Base-by-base conservation (phyloP, 2,329 filamentous ascomycete genomes). In the Fusarium ramigenum region DNA sequence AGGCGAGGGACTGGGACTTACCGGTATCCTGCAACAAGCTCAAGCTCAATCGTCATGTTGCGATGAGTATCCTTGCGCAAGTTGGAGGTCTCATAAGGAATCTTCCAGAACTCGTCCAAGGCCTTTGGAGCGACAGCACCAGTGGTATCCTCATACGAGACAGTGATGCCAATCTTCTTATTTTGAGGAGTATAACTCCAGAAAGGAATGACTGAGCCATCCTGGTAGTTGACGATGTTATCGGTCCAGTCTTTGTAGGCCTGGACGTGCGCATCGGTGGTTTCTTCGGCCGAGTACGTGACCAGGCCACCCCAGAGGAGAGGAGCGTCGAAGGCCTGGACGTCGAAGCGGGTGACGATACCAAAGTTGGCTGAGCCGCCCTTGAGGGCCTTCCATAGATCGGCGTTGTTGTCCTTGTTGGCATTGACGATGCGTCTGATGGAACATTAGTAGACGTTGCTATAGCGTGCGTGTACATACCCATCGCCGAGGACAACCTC, bases 401-500 rank as follows among this genome's bases (percentile, higher is more conserved):
- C 70, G 19, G 60, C 21, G 18, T 73, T 69, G 4, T 62, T 46
- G 11, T 47, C 83, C 10, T 52, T 50, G 44, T 60, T 67, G 9
- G 62, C 64, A 61, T 67, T 60, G 18, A 67, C 53, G 21, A 67
- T 67, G 9, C 39, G 52, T 21, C 63, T 67, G 0, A 12, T 3
- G 4, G 2, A 32, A 15, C 16, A n/a, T 66, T 28, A 60, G 23
- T 4, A 7, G 2, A 30, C 3, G 21, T 5, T 2, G 3, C 1
- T 37, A 4, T 53, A 3, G 7, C 2, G 15, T 14, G 12, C 9
- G 3, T 9, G 9, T 10, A 8, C 28, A 19, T 44, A 66, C 64
- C 64, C 62, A 2, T 66, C 43, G 3, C 37, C 44, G 9, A 84
- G 84, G 3, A 88, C 81, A 4, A 87, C 81, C 58, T 81, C 82